Conservation (phyloP, 345 rosid species). For the Erodium maritimum region DNA sequence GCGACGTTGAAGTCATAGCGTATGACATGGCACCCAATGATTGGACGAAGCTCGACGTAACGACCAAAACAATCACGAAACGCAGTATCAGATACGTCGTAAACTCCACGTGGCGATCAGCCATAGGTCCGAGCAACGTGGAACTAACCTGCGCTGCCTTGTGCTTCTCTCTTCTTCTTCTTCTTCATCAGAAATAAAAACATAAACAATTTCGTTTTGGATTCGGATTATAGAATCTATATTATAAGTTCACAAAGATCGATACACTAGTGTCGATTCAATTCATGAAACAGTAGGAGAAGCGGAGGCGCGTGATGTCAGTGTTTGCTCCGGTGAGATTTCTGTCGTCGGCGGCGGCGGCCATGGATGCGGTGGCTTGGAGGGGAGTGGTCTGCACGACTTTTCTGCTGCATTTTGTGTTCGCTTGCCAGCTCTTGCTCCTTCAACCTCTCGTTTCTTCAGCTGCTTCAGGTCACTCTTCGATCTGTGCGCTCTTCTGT, state of each 20-base stretch:
- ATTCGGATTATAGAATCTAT: background rate
- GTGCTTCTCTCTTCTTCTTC: background rate
- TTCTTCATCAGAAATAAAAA: background rate
- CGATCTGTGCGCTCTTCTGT: background rate
- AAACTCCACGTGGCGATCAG: conserved; percentile 25
- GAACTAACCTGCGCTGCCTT: conserved; percentile 16
- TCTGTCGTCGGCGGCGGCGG: conserved; percentile 22
- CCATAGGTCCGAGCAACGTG: conserved; percentile 46
- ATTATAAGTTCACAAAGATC: background rate
- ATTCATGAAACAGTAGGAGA: background rate
- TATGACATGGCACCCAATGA: conserved; percentile 17
- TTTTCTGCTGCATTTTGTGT: conserved; percentile 61
- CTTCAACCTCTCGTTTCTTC: conserved; percentile 81
- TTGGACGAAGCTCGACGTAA: background rate
- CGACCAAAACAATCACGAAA: too few relatives aligned
- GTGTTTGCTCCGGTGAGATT: conserved; percentile 21
- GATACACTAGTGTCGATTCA: background rate
- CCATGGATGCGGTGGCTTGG: conserved; percentile 62
- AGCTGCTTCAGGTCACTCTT: conserved; percentile 42
- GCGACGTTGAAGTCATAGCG: conserved; percentile 19
- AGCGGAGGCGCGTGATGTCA: background rate
- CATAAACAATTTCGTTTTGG: background rate
- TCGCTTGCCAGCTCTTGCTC: conserved; percentile 70
- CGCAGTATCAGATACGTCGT: background rate
- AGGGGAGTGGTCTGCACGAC: conserved; percentile 48